Evolutionary conservation across 768 basidiomycete species (phyloP).

Genomic region (Suillus alpinus): DNA sequence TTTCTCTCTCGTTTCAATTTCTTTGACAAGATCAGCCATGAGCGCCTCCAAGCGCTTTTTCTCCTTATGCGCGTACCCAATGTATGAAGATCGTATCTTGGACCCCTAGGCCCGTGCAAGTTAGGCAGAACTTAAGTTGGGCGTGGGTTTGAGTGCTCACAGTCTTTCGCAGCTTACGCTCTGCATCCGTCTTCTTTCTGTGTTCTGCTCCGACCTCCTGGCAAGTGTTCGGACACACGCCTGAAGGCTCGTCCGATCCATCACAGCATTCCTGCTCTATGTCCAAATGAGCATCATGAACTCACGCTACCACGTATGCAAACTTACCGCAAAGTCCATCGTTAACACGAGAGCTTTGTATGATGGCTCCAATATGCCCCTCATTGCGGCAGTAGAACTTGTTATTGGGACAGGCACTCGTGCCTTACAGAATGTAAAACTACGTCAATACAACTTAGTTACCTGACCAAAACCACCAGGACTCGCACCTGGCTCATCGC

Average conservation of each 20-base stretch:
- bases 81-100: slow-evolving; percentile 88
- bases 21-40: slow-evolving; percentile 47
- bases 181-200: slow-evolving; percentile 66
- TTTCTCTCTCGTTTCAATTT: slow-evolving; percentile 62
- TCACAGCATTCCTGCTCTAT: slow-evolving; percentile 92
- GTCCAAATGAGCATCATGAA: slow-evolving; percentile 12
- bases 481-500: slow-evolving; percentile 82
- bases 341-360: slow-evolving; percentile 79
- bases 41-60: slow-evolving; percentile 75
- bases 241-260: slow-evolving; percentile 86
- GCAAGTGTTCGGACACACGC: slow-evolving; percentile 79
- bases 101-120: slow-evolving; percentile 55
- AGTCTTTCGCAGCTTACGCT: slow-evolving; percentile 75
- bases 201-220: slow-evolving; percentile 69
- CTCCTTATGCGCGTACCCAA: slow-evolving; percentile 86
- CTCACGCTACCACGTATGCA: background rate
- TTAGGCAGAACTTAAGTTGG: background rate
- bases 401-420: slow-evolving; percentile 75
- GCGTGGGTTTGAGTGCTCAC: slow-evolving; percentile 34
- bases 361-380: slow-evolving; percentile 80
- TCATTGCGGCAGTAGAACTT: slow-evolving; percentile 83
- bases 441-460: slow-evolving; percentile 9
- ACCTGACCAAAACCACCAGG: slow-evolving; percentile 4
- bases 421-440: slow-evolving; percentile 47
- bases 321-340: slow-evolving; percentile 90